Conservation (phyloP, 1,139 yeast genomes). For the Fermentozyma sake region DNA sequence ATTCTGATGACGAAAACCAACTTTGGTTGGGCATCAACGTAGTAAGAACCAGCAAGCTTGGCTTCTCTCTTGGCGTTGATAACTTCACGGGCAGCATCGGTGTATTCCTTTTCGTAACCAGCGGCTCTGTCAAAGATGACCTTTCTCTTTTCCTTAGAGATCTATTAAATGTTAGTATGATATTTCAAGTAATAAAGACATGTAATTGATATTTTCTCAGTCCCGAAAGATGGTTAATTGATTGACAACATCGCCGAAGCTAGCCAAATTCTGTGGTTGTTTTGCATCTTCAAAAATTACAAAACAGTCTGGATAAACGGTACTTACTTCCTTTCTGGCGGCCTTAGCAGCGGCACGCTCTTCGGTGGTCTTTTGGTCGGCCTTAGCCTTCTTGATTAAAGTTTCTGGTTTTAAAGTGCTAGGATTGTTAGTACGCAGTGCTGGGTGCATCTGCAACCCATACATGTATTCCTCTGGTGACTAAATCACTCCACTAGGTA, state of each 20-base stretch:
- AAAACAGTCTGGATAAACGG: conserved; percentile 5
- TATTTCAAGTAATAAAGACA: conserved; percentile 4
- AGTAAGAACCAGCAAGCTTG: conserved; percentile 93
- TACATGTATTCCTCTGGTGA: too few species aligned
- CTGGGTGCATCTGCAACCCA: too few species aligned
- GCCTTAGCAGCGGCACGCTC: conserved; percentile 84
- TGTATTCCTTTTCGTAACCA: conserved; percentile 96
- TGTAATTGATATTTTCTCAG: conserved; percentile 49
- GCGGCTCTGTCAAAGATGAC: conserved; percentile 97
- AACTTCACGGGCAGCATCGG: conserved; percentile 89
- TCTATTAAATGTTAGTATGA: conserved; percentile 49
- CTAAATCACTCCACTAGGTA: too few species aligned
- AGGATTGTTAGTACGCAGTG: conserved; percentile 33
- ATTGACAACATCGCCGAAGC: conserved; percentile 89
- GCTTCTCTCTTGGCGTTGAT: conserved; percentile 94
- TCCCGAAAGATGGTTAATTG: conserved; percentile 99
- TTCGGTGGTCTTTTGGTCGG: conserved; percentile 81
- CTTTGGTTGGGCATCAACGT: conserved; percentile 96
- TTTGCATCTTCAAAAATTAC: conserved; percentile 57
- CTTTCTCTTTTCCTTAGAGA: conserved; percentile 88
- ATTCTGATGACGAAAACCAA: conserved; percentile 97
- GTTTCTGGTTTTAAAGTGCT: conserved; percentile 80
- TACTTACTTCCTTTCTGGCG: conserved; percentile 88
- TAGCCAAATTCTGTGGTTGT: conserved; percentile 67
- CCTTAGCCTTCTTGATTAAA: conserved; percentile 90